Conservation (phyloP, 371 early-diverging fungal genomes). For the Neoconidiobolus thromboides region DNA sequence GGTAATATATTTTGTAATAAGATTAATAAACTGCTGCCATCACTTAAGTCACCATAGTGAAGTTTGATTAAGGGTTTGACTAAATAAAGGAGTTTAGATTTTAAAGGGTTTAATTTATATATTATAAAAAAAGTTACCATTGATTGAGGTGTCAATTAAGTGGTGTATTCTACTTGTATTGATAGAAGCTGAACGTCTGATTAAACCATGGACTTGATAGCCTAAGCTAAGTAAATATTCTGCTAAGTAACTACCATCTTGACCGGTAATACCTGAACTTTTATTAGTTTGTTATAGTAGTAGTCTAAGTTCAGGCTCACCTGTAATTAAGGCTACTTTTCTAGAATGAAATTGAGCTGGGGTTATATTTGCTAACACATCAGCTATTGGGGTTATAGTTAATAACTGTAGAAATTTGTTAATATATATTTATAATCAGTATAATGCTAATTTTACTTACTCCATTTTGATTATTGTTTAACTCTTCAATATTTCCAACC, state of each 20-base stretch:
- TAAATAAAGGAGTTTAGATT: not conserved
- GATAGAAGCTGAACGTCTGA: conserved; percentile 65
- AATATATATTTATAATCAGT: too few relatives aligned
- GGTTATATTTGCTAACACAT: too few relatives aligned
- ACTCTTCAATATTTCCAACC: too few relatives aligned
- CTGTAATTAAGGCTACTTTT: conserved; percentile 2
- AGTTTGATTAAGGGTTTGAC: conserved; percentile 52
- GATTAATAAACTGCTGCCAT: conserved; percentile 58
- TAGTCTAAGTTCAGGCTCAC: not conserved
- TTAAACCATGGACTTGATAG: conserved; percentile 69
- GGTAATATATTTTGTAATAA: conserved; percentile 58
- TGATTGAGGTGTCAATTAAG: conserved; percentile 51
- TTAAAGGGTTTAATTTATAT: not conserved
- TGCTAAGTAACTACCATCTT: conserved; percentile 63
- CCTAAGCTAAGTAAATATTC: conserved; percentile 57
- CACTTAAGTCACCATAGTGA: conserved; percentile 73
- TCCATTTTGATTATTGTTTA: too few relatives aligned
- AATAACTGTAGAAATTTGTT: too few relatives aligned
- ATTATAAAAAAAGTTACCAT: conserved; percentile 19
- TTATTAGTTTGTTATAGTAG: not conserved
- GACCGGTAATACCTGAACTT: conserved; percentile 54
- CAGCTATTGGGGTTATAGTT: too few relatives aligned
- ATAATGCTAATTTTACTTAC: too few relatives aligned
- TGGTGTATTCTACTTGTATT: conserved; percentile 70
- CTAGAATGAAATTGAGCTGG: not conserved